Base-by-base conservation (phyloP, 441 rosid species). In the Adansonia gregorii region DNA sequence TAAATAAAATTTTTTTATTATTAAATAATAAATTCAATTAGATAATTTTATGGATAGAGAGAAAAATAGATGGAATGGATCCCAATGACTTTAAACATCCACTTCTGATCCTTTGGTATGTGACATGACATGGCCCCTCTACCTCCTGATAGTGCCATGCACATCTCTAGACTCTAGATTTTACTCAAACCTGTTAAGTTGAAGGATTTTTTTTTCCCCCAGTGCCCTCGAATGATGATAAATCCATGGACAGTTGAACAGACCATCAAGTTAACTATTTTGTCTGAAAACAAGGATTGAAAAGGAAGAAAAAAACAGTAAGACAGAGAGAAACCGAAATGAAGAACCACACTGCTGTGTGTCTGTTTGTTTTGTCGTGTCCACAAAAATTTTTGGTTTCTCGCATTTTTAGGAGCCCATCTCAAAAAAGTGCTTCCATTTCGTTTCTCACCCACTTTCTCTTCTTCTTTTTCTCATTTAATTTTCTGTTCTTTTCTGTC, bases 351-450 rank as follows among this genome's bases (percentile, higher is more conserved):
- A 20, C 35, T 48, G 15, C 20, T 8, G 2, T 17, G 15, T 65
- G 9, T 22, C 43, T 45, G 24, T 14, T 3, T 19, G 14, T 9
- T 24, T 7, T 70, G 19, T 11, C 19, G 27, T 70, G 8, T 49
- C 39, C 69, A 27, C 73, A 24, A 67, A 72, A 72, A 68, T 58
- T 63, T 48, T 49, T 67, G 86, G 84, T 76, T 60, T 48, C 39
- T 74, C 86, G 79, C 77, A 69, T 11, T 39, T 74, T 41, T 63
- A 63, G 79, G 72, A 51, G 14, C 58, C 46, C 22, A 43, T 46
- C 67, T 66, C 17, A 52, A 49, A 75, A 43, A 55, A 63, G 43
- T 17, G 61, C 76, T 72, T 15, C 43, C 55, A 67, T 73, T 48
- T 67, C 2, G 39, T 76, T 59, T 15, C 52, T 52, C 52, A 15